Conservation (phyloP, 352 stramenopile species). For the Pythium volutum region DNA sequence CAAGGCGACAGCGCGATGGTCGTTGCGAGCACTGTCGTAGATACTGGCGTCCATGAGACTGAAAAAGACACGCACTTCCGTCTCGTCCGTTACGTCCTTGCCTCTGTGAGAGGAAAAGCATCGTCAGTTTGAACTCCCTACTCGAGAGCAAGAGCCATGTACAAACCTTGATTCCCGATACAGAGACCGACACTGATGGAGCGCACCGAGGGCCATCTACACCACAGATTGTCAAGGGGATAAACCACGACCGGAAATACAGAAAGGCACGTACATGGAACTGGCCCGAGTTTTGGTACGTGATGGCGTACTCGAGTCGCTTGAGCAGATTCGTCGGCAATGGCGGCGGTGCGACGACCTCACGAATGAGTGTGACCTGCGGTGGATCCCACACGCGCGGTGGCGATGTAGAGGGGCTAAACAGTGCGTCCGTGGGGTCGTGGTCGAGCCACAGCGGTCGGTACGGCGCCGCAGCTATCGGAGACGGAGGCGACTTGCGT, state of each 20-base stretch:
- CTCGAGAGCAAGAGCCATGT: background rate
- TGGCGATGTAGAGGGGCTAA: no score
- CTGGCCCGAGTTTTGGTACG: conserved; percentile 63
- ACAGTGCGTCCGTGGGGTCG: background rate
- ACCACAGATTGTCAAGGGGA: background rate
- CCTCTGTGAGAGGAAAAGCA: background rate
- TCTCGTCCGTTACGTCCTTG: conserved; percentile 10
- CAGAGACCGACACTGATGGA: conserved; percentile 40
- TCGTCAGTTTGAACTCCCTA: background rate
- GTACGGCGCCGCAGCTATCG: background rate
- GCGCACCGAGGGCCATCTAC: conserved; percentile 55
- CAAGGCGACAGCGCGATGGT: conserved; percentile 45
- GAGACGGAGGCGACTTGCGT: conserved; percentile 19
- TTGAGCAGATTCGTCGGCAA: conserved; percentile 39
- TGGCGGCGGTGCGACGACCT: conserved; percentile 44
- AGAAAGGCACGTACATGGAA: conserved; percentile 45
- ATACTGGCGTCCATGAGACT: conserved; percentile 47
- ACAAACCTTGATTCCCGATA: conserved; percentile 41
- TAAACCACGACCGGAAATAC: no score
- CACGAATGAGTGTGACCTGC: conserved; percentile 54
- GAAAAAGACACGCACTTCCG: conserved; percentile 54
- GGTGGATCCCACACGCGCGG: conserved; percentile 30
- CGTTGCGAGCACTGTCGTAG: conserved; percentile 47
- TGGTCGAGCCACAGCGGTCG: background rate
- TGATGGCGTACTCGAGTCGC: conserved; percentile 50